phyloP scores from a whole-genome alignment of 2,329 filamentous ascomycete species.

The Phyllosticta capitalensis region DNA sequence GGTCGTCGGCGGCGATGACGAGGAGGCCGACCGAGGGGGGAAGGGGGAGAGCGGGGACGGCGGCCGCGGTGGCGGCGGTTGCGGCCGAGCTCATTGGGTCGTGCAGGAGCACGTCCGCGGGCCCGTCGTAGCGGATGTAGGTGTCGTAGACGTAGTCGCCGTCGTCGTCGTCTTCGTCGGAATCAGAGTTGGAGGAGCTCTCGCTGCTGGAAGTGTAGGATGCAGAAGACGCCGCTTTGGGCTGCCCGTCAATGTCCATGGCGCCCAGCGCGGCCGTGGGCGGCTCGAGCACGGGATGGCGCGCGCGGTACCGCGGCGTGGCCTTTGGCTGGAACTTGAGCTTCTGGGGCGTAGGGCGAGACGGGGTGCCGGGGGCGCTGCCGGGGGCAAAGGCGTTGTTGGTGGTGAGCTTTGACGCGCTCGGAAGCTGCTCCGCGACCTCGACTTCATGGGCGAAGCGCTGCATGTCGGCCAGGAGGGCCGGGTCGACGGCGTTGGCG shows the following conservation, averaged over 20 bases:
- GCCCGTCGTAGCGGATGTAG: conserved; percentile 42
- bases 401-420: neutral
- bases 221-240: neutral
- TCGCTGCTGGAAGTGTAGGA: neutral
- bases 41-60: conserved; percentile 23
- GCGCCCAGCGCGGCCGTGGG: conserved; percentile 10
- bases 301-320: conserved; percentile 25
- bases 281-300: conserved; percentile 20
- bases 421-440: conserved; percentile 13
- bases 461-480: conserved; percentile 24
- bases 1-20: conserved; percentile 41
- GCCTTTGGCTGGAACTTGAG: conserved; percentile 27
- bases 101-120: conserved; percentile 11
- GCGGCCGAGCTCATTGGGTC: neutral
- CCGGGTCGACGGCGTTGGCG: conserved; percentile 13
- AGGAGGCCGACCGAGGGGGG: conserved; percentile 30
- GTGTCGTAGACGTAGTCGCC: conserved; percentile 53
- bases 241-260: conserved; percentile 25
- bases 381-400: neutral
- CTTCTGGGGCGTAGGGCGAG: conserved; percentile 12
- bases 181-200: conserved; percentile 24
- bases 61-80: conserved; percentile 26
- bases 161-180: conserved; percentile 45
- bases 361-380: neutral
- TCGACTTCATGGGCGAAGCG: conserved; percentile 25